phyloP scores from a whole-genome alignment of 2,329 filamentous ascomycete species.

The Pseudogymnoascus sp. region DNA sequence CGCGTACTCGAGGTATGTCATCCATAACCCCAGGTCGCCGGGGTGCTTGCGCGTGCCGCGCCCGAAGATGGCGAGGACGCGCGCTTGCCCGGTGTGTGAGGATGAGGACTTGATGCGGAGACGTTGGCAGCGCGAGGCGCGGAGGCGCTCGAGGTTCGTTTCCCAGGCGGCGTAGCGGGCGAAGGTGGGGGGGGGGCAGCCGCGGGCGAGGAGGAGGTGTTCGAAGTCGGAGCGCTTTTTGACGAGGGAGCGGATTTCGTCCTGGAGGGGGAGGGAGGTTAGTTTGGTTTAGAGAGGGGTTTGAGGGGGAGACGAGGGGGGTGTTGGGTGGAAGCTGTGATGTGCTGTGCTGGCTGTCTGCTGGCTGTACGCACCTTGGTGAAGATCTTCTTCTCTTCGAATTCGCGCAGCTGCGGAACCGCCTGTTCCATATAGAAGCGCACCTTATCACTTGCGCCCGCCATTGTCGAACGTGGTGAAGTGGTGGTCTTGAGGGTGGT shows the following conservation, averaged over 20 bases:
- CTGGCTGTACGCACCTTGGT: constrained; percentile 46
- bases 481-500: constrained; percentile 10
- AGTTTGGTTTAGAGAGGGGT: not conserved
- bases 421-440: constrained; percentile 90
- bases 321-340: constrained; percentile 12
- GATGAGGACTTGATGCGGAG: constrained; percentile 62
- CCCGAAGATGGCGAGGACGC: constrained; percentile 83
- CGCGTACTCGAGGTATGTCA: constrained; percentile 79
- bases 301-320: not conserved
- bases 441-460: constrained; percentile 82
- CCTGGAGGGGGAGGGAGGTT: constrained; percentile 36
- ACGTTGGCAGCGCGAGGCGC: constrained; percentile 73
- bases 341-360: not conserved
- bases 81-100: constrained; percentile 64
- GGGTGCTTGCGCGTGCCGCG: constrained; percentile 77
- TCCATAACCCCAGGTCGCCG: constrained; percentile 74
- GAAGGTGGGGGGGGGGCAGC: constrained; percentile 69
- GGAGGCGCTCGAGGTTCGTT: constrained; percentile 61
- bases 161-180: constrained; percentile 73
- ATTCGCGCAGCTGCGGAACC: constrained; percentile 85
- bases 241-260: constrained; percentile 83
- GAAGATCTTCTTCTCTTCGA: constrained; percentile 87
- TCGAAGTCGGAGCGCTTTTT: constrained; percentile 89
- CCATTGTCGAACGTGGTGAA: constrained; percentile 43
- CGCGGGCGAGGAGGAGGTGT: constrained; percentile 77